Conservation (phyloP, 495 filamentous ascomycete genomes). For the Xylaria intraflava region DNA sequence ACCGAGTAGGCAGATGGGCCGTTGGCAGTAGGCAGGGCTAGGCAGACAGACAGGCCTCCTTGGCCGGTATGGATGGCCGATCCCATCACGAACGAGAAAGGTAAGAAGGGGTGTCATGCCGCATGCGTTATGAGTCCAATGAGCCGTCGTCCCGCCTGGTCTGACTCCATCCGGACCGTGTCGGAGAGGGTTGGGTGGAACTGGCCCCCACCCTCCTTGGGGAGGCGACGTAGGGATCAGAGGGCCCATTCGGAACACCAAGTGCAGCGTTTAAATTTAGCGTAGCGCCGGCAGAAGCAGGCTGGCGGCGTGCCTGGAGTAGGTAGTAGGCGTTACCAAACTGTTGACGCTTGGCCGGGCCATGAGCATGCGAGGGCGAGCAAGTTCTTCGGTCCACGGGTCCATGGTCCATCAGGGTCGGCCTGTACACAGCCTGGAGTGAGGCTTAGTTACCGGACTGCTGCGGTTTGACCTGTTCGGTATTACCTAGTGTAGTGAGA, state of each 20-base stretch:
- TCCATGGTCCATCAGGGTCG: not conserved
- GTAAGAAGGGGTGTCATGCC: slow-evolving; percentile 9
- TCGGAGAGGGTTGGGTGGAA: slow-evolving; percentile 4
- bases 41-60: not conserved
- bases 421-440: not conserved
- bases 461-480: too few species aligned
- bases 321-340: too few species aligned
- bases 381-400: not conserved
- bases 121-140: slow-evolving; percentile 3
- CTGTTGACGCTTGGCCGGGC: too few species aligned
- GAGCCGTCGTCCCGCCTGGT: slow-evolving; percentile 4
- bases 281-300: slow-evolving; percentile 6
- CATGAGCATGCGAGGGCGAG: too few species aligned
- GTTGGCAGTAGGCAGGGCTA: not conserved
- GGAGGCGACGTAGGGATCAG: not conserved
- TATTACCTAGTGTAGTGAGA: too few species aligned
- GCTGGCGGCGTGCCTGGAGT: too few species aligned
- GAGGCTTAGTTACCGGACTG: too few species aligned
- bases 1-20: too few species aligned
- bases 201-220: not conserved
- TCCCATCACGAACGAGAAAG: slow-evolving; percentile 5
- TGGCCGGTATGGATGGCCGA: too few species aligned
- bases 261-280: not conserved
- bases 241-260: not conserved
- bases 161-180: slow-evolving; percentile 11